Percentiles rank a stretch among this genome's conserved stretches.
Evolutionary conservation across 2,329 filamentous ascomycete species (phyloP).

Genomic region (Diaporthe australafricana): DNA sequence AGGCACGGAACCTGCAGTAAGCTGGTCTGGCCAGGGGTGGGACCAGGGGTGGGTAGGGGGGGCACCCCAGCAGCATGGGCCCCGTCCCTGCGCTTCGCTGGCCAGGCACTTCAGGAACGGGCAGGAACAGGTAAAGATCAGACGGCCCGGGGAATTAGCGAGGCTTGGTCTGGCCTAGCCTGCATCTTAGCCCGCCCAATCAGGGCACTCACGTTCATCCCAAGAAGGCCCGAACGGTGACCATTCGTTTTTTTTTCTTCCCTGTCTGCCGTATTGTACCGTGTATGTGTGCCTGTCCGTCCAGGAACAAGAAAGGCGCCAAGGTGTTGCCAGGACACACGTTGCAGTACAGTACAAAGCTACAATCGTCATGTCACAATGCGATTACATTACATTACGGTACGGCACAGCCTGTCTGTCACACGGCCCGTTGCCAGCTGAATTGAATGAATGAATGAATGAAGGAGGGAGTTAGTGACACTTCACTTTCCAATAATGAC

Average conservation of each 20-base stretch:
- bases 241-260: not conserved
- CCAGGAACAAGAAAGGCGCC: too few species aligned
- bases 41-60: not conserved
- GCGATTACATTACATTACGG: not conserved
- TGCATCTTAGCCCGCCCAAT: constrained; percentile 9
- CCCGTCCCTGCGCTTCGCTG: not conserved
- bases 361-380: not conserved
- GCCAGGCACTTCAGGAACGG: constrained; percentile 4
- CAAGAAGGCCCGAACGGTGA: constrained; percentile 20
- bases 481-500: constrained; percentile 7
- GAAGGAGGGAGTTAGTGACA: not conserved
- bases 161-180: not conserved
- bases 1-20: constrained; percentile 18
- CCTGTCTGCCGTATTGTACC: too few species aligned
- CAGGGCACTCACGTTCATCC: constrained; percentile 12
- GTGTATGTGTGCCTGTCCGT: too few species aligned
- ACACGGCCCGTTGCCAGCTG: not conserved
- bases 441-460: not conserved
- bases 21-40: constrained; percentile 13
- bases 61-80: not conserved
- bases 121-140: constrained; percentile 28
- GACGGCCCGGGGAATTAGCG: constrained; percentile 17
- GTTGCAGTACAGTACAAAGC: not conserved
- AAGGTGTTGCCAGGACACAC: not conserved
- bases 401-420: not conserved